Base-by-base conservation (phyloP, 2,329 filamentous ascomycete genomes). In the Fusarium sp. region DNA sequence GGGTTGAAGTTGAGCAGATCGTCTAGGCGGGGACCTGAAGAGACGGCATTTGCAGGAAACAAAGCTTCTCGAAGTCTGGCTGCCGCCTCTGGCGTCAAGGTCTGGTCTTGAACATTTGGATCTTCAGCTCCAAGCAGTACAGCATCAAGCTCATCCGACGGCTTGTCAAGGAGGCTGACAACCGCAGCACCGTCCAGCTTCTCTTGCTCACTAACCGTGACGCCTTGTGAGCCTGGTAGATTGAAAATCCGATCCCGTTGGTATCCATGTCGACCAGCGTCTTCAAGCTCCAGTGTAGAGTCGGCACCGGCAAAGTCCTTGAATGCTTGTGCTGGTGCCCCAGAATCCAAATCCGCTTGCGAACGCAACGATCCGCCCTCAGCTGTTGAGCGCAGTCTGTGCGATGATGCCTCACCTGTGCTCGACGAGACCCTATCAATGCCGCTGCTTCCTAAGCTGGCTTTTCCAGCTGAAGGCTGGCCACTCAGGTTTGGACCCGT, bases 1-100 rank as follows among this genome's bases (percentile, higher is more conserved):
- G 83, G 83, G 15, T 80, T 76, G 61, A 86, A 85, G 64, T 84
- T 82, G 39, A 86, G 77, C 19, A 81, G 68, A 31, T 76, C 73
- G 52, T 82, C 77, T 82, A 81, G 85, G 9, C 50, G 46, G 24
- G 51, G 44, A 32, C 44, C 60, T 22, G 36, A 56, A 31, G 42
- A 50, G 31, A 36, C 28, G 12, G 24, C 49, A n/a, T 40, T 54
- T 36, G 56, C 35, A 31, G 67, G 69, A 54, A 81, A 82, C 7
- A 82, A 71, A 5, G 77, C 75, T 34, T 68, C 69, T 43, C 74
- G 75, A 8, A 82, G 72, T 24, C 66, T 75, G 6, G 53, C 65
- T 19, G 70, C 56, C 44, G 77, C 76, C 15, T 65, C 64, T 12
- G 69, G 63, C 12, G 72, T 70, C 9, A 75, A 51, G 3, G 51